Evolutionary conservation across 2,329 filamentous ascomycete species (phyloP).

Genomic region (Tetracladium maxilliforme): DNA sequence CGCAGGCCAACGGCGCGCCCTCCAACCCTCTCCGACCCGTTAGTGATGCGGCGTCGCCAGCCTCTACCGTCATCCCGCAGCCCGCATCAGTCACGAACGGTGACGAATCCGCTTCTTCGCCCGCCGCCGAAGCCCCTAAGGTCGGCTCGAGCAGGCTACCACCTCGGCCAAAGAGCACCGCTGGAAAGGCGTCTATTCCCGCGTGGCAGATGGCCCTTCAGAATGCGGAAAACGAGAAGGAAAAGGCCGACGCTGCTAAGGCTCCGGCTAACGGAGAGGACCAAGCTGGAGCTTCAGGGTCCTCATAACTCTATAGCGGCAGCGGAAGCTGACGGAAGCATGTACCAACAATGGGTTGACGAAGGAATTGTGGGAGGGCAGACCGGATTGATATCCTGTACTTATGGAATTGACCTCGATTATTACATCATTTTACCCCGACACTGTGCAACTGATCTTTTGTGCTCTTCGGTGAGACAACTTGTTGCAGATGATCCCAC

Average conservation of each 20-base stretch:
- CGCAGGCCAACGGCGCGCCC: conserved; percentile 5
- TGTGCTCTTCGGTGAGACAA: no score
- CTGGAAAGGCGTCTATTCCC: conserved; percentile 57
- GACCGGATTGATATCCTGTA: no score
- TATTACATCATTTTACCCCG: no score
- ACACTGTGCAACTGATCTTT: no score
- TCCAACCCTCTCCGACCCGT: neutral
- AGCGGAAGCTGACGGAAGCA: no score
- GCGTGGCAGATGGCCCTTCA: conserved; percentile 68
- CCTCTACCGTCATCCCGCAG: conserved; percentile 7
- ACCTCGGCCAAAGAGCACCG: no score
- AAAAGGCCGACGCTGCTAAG: conserved; percentile 10
- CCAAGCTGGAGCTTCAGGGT: neutral
- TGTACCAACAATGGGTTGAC: no score
- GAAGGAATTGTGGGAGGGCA: no score
- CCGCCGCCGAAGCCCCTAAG: conserved; percentile 21
- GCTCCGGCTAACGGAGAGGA: conserved; percentile 1
- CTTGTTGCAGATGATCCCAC: no score
- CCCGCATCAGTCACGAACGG: conserved; percentile 16
- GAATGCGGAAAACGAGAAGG: no score
- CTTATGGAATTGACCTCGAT: no score
- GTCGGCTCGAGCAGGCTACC: conserved; percentile 35
- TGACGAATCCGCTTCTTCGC: conserved; percentile 14
- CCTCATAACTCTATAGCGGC: no score
- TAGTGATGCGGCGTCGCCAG: conserved; percentile 6